Base-by-base conservation (phyloP, 805 yeast genomes). In the Barnettozyma californica region DNA sequence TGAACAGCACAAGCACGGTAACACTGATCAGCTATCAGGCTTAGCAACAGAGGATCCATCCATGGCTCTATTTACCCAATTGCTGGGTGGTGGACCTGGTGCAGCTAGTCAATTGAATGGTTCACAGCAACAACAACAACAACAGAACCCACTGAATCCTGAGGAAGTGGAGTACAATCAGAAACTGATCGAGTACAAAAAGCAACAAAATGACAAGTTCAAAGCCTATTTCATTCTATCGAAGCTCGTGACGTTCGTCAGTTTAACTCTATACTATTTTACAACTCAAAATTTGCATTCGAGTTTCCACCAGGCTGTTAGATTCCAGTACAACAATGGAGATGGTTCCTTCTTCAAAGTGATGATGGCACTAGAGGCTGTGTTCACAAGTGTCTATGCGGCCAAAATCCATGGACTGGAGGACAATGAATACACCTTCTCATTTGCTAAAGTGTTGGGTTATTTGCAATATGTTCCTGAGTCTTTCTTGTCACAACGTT, bases 351-450 rank as follows among this genome's bases (percentile, higher is more conserved):
- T 57, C 47, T 53, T 58, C 14, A 53, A 53, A 35, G 6, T 51
- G 1, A 53, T 58, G 18, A 47, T 51, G 0, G 37, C 56, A 2
- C 49, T 60, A 8, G 65, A 61, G 38, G 47, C 50, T 2, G 20
- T 59, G 4, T 45, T 54, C 3, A 54, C 61, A 1, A 47, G 58
- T 3, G 45, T 47, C 41, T 57, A 56, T 35, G 55, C 49, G 41
- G 23, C 50, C 33, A 49, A 48, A 14, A 44, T 50, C 14, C 43
- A 52, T 3, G 38, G 44, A 4, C 33, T 47, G 9, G 21, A 26
- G 9, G 61, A 58, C 16, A 29, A 50, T n/a, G 53, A 59, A 20
- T 61, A 59, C 42, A 59, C 56, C 44, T 60, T 53, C 31, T 50
- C 58, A 38, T 52, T 37, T 29, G 49, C 58, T n/a, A 55, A 54